These are phyloP conservation scores for Nyssa sinensis DNA, from an alignment of 148 eudicot genomes.

Conservation along the genomic window DNA sequence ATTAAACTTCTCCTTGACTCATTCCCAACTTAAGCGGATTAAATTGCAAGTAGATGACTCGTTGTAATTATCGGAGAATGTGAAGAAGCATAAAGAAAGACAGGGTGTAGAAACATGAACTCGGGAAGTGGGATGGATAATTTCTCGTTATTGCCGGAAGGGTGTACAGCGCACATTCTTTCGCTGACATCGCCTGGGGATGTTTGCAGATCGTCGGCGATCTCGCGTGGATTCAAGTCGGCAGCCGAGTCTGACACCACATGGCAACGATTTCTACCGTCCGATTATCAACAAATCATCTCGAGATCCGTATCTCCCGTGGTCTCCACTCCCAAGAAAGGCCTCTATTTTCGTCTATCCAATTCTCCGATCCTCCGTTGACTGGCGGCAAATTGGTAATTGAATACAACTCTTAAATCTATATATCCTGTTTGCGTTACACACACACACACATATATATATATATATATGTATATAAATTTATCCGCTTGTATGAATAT, in stretches of 20 bases:
- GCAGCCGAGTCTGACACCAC: conserved; percentile 8
- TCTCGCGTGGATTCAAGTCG: background rate
- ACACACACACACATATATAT: no score
- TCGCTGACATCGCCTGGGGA: conserved; percentile 7
- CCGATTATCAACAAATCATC: conserved; percentile 5
- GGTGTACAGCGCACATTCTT: conserved; percentile 1
- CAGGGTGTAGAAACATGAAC: no score
- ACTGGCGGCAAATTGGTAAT: no score
- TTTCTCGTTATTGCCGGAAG: conserved; percentile 15
- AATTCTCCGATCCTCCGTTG: background rate
- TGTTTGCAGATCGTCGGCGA: conserved; percentile 2
- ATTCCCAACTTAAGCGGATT: no score
- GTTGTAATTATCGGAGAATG: no score
- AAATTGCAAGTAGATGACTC: no score
- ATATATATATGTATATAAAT: no score
- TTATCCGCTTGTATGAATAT: no score
- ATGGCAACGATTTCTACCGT: conserved; percentile 19
- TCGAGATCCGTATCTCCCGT: conserved; percentile 7
- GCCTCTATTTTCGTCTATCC: background rate
- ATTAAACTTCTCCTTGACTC: no score
- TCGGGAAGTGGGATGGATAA: background rate
- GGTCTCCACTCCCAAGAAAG: background rate
- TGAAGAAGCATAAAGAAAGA: no score
- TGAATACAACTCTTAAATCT: no score
- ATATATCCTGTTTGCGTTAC: no score